Evolutionary conservation across 257 asterid genomes (phyloP), one percentile per base, ranked within the genome.

Genomic region (Fraxinus pennsylvanica): DNA sequence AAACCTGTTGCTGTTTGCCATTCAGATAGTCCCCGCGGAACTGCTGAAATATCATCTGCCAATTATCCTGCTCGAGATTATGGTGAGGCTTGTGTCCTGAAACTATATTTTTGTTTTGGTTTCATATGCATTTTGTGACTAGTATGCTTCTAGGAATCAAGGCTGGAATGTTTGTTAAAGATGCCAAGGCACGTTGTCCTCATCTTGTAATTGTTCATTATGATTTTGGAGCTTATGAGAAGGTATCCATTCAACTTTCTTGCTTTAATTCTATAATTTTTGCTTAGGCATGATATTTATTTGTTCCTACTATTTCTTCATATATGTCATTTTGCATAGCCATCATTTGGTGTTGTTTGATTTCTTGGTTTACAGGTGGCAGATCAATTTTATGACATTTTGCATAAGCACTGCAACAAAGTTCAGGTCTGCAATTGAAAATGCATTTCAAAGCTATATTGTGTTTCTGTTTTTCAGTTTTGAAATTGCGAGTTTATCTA

Each of bases 1-100:
- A 90, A 89, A 83, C 97, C 99, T 84, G 97, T 95, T 81, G 97
- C 99, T 77, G 96, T 95, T 74, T 90, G 96, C 86, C 99, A 95
- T 87, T 95, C 98, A 54, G 97, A 95, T 85, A 91, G 82, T 86
- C 88, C 93, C 74, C 92, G 97, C 14, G 97, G 99, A 81, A 92
- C 99, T 57, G 84, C 97, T 38, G 99, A 95, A 84, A 91, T 95
- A 82, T 95, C 99, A 59, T 95, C 99, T 78, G 98, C 99, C 72
- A 95, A 92, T 87, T 95, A 95, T 83, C 92, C 94, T 15, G 99
- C 99, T 81, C 89, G 99, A 79, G 87, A 87, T 82, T 82, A 89
- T 89, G 99, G 99, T 95, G 79, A 81, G 89, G 78, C 63, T 77
- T 75, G 43, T 75, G 72, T 79, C 80, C 72, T 71, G 74, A 72